Evolutionary conservation across 2,329 filamentous ascomycete species (phyloP), one percentile per base, ranked within the genome.

Genomic region (Mariannaea elegans): DNA sequence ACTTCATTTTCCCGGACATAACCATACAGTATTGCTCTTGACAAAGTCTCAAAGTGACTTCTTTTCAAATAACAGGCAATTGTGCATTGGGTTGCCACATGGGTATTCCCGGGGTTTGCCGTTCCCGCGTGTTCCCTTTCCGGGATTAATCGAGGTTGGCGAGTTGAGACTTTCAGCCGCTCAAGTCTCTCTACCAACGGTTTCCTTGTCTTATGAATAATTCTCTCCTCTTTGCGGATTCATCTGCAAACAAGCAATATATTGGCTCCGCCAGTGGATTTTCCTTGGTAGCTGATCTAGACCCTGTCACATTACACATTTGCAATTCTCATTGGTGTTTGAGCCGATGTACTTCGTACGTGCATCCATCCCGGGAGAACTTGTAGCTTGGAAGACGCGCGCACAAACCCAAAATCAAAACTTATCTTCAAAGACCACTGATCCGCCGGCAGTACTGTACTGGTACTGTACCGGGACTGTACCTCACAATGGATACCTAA

Each of bases 101-200:
- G 38, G 47, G 53, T 66, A 67, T 69, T 65, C 58, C 66, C 57
- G 57, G 55, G 49, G 46, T 29, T 59, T 60, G 50, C 46, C 60
- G 58, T 53, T 41, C 55, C 42, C 36, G 31, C 36, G 29, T n/a
- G 19, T 47, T 41, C n/a, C 14, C 58, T n/a, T 14, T 56, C 53
- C 41, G 14, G 56, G 51, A 14, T 45, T 56, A 52, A 34, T 6
- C 5, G 42, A 38, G 27, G 38, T n/a, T 27, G 29, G 51, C 44
- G 53, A n/a, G 56, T 56, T 45, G 51, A 18, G 38, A 23, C 39
- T 51, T 44, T 49, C 39, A 51, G 46, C 31, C 32, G 41, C 41
- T 39, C 31, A 38, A 34, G 52, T 55, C 36, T 23, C 23, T 21
- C 34, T 54, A 21, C 41, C n/a, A n/a, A n/a, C n/a, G n/a, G n/a